phyloP scores from a whole-genome alignment of 2,329 filamentous ascomycete species.

The Penicillium carneum region DNA sequence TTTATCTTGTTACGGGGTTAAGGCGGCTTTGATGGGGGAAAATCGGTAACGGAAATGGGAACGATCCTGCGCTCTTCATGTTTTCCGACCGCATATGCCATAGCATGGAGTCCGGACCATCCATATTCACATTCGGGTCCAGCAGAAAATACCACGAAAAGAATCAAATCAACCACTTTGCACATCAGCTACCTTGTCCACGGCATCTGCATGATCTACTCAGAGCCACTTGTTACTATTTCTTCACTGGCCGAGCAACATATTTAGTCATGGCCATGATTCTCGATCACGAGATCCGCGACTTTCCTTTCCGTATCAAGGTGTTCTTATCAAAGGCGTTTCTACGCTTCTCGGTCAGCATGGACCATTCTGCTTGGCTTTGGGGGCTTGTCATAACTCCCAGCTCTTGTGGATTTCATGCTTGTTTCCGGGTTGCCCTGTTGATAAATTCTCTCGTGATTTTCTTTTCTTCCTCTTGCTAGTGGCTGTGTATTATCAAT shows the following conservation, averaged over 20 bases:
- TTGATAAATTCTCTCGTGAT: conserved; percentile 9
- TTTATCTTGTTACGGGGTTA: conserved; percentile 4
- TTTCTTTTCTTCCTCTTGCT: conserved; percentile 14
- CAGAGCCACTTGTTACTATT: conserved; percentile 5
- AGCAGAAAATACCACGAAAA: conserved; percentile 12
- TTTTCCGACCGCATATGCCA: conserved; percentile 7
- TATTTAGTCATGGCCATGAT: conserved; percentile 3
- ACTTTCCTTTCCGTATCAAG: conserved; percentile 3
- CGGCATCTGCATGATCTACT: conserved; percentile 10
- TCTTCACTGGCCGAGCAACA: neutral
- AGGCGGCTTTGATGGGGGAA: conserved; percentile 1
- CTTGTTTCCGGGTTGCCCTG: conserved; percentile 9
- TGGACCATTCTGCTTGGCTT: neutral
- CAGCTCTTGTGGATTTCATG: neutral
- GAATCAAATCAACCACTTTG: conserved; percentile 11
- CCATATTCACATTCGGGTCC: neutral
- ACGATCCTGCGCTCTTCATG: conserved; percentile 5
- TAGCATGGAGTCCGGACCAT: conserved; percentile 6
- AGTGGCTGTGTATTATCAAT: conserved; percentile 21
- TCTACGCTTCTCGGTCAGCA: neutral
- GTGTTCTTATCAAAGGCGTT: conserved; percentile 6
- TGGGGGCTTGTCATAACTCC: neutral
- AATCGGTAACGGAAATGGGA: neutral
- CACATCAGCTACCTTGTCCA: conserved; percentile 5
- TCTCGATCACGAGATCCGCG: neutral